A percentile compares a stretch with the other conserved stretches of the same genome.
Conservation (phyloP, 805 yeast species). For the Ogataea kodamae region DNA sequence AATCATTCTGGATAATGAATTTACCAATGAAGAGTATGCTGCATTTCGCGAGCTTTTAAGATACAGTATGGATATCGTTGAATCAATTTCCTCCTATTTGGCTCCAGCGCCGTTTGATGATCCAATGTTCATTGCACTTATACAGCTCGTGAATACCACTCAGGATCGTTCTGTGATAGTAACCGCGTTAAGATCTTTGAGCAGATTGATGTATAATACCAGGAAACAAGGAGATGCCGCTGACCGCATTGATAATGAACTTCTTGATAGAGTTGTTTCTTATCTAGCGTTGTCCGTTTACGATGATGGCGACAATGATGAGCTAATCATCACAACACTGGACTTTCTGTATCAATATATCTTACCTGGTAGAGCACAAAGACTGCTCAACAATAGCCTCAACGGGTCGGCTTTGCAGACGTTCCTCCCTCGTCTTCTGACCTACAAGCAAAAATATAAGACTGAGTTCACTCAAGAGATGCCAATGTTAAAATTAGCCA, state of each 20-base stretch:
- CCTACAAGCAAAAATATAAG: conserved; percentile 41
- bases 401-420: conserved; percentile 52
- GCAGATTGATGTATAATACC: conserved; percentile 71
- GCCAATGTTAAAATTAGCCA: conserved; percentile 40
- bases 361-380: conserved; percentile 56
- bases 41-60: conserved; percentile 55
- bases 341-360: conserved; percentile 82
- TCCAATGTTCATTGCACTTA: conserved; percentile 55
- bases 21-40: conserved; percentile 29
- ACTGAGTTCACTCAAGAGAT: conserved; percentile 36
- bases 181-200: conserved; percentile 68
- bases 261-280: conserved; percentile 54
- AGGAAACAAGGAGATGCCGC: conserved; percentile 40
- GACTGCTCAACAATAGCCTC: conserved; percentile 43
- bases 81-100: conserved; percentile 77
- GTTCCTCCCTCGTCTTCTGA: conserved; percentile 60
- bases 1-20: conserved; percentile 25
- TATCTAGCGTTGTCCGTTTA: conserved; percentile 47
- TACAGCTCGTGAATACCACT: conserved; percentile 45
- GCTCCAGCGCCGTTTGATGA: conserved; percentile 73
- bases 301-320: conserved; percentile 50
- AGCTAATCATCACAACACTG: conserved; percentile 65
- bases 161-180: conserved; percentile 69
- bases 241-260: conserved; percentile 41
- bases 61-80: conserved; percentile 75